A percentile compares a stretch with the other conserved stretches of the same genome.
These are phyloP conservation scores for Rasamsonia emersonii DNA, from an alignment of 2,329 filamentous ascomycete genomes.

Conservation along the genomic window DNA sequence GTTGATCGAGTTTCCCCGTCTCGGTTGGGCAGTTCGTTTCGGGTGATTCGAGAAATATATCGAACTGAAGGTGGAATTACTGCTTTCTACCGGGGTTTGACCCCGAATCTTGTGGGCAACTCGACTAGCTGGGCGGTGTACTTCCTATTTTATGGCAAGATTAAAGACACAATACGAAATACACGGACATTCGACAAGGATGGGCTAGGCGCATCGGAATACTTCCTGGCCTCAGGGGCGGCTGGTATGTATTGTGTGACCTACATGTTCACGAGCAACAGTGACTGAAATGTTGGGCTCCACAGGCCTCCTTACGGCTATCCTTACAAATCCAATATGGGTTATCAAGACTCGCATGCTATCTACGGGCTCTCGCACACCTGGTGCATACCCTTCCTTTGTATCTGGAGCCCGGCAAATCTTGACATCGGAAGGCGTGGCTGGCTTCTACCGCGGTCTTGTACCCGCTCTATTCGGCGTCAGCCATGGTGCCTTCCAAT, in stretches of 20 bases:
- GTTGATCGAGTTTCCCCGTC: constrained; percentile 44
- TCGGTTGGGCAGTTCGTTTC: constrained; percentile 44
- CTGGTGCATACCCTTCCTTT: constrained; percentile 76
- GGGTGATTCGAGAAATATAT: constrained; percentile 44
- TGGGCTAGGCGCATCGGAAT: constrained; percentile 57
- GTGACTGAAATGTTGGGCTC: background rate
- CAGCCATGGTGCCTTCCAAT: constrained; percentile 87
- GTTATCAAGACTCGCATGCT: constrained; percentile 98
- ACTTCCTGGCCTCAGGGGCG: constrained; percentile 65
- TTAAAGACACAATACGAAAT: constrained; percentile 46
- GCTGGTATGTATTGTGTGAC: constrained; percentile 42
- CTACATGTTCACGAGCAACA: background rate
- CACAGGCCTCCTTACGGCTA: constrained; percentile 64
- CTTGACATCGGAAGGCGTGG: constrained; percentile 59
- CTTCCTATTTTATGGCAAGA: constrained; percentile 64
- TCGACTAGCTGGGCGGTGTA: constrained; percentile 85
- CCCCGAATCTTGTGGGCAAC: constrained; percentile 86
- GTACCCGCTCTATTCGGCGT: constrained; percentile 77
- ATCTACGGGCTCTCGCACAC: constrained; percentile 63
- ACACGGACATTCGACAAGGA: constrained; percentile 24
- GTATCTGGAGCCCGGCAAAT: constrained; percentile 60
- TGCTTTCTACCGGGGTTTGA: constrained; percentile 80
- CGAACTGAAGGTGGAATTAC: constrained; percentile 49
- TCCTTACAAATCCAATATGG: constrained; percentile 92
- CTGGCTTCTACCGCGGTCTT: constrained; percentile 82